Base-by-base conservation (phyloP, 371 early-diverging fungal species). In the Syncephalis plumigaleata region DNA sequence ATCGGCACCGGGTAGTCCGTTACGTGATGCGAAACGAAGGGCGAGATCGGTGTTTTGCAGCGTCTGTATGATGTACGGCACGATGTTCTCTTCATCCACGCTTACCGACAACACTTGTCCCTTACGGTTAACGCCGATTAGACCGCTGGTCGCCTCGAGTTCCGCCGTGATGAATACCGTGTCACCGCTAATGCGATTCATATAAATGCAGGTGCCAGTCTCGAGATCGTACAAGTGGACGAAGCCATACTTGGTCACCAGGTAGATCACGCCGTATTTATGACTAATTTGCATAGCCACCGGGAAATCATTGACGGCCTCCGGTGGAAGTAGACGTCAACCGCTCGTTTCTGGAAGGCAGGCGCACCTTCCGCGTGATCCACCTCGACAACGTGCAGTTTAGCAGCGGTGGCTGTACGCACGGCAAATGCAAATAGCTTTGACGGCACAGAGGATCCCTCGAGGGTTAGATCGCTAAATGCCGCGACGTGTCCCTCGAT, bases 161-260 rank as follows among this genome's bases (percentile, higher is more conserved):
- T 90, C 91, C n/a, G 93, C 81, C 47, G 97, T 88, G 31, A 90
- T 87, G 71, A 97, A 97, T 49, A 97, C 85, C 21, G 98, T 92
- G 47, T 95, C 98, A 26, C 84, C 87, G 54, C 83, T 85, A 52
- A 97, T 93, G 50, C 97, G 78, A 67, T 95, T 94, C 81, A 88
- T 88, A 65, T 82, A 97, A 43, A 97, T 79, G 62, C 90, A 87
- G 13, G 79, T 75, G 25, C 91, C 95, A 8, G 85, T 72, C 60
- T 91, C 94, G 39, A 97, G 68, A 55, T 94, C 94, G 64, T 89
- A 95, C 24, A 97, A 66, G 58, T 96, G 95, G 49, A 96, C 84
- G 59, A 84, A 95, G n/a, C 97, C 97, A 60, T 79, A 86, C 67
- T 95, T 96, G 50, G 96, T 97, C 39, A 96, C 85, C 45, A 97